Evolutionary conservation across 2,329 filamentous ascomycete genomes (phyloP), one percentile per base, ranked within the genome.

Genomic region (Rhytidhysteron rufulum): DNA sequence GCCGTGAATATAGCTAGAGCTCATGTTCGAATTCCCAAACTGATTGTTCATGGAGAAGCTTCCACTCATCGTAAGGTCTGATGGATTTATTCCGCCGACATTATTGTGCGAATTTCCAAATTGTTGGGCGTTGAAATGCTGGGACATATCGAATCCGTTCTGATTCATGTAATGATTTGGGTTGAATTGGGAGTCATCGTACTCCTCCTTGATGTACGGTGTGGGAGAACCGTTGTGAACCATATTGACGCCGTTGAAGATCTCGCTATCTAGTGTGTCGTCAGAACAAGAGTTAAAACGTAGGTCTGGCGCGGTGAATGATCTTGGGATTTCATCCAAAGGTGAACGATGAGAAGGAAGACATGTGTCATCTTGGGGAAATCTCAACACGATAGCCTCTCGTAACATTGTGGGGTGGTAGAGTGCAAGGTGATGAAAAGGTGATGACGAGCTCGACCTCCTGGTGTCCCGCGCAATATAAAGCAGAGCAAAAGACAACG

Each of bases 1-100:
- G 43, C 85, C 85, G 52, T 82, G 83, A 33, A 85, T 84, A 70
- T 89, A 95, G 62, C 79, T 84, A 42, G 81, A 83, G 22, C 78
- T 75, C 49, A 82, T 73, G 58, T 78, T 84, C 56, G 70, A 68
- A 18, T 75, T 70, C 42, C 69, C 71, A 57, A 77, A 82, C 54
- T 75, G 78, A 64, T 83, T 70, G 41, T 72, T 65, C 50, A 75
- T 65, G 40, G 69, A 66, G 47, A 71, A 68, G 60, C 76, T 83
- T 43, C 73, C 73, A 49, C 74, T 75, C 80, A 91, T 86, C 53
- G 80, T 80, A 44, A 96, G 77, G 48, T 93, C 88, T 46, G 87
- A 91, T 9, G 91, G 91, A 60, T 96, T 87, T 58, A 96, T 77
- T 48, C 75, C 67, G 32, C 52, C 53, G 17, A 58, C 57, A 33